Base-by-base conservation (phyloP, 768 basidiomycete genomes). In the Mycena olivaceomarginata region DNA sequence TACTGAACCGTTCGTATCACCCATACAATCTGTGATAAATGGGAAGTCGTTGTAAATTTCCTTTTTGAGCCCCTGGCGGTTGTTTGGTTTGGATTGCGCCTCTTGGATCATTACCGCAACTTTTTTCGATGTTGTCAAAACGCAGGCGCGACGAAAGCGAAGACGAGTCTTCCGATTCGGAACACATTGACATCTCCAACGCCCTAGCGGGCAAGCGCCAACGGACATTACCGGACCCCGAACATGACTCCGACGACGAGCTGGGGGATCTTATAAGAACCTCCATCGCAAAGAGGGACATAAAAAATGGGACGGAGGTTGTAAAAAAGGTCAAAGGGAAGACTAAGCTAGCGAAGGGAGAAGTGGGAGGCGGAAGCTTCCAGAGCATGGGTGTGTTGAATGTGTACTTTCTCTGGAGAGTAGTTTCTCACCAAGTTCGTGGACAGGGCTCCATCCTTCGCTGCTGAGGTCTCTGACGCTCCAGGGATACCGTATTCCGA, bases 401-500 rank as follows among this genome's bases (percentile, higher is more conserved):
- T 25, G 59, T 74, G 2, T 20, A 56, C 53, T 74, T 13, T 62
- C 70, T 53, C 68, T 77, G 16, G 45, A 37, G 72, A 37, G 72
- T 37, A 40, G 72, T 53, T 75, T 63, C 70, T 77, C 37, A 20
- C 46, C 43, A 53, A 12, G 53, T 51, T 72, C 64, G 3, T 5
- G 41, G 31, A 46, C 77, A 98, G 97, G 96, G 73, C 91, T 99
- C 11, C 92, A 95, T 78, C 96, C 97, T 0, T 92, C 92, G 39
- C 87, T 99, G 2, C 90, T 99, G 25, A 93, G 96, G 67, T 94
- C 97, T 2, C 87, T 99, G 51, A 94, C 95, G 2, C 89, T 98
- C n/a, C 94, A 98, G 82, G 98, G 98, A 20, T 99, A 96, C 85
- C 94, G 96, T 46, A 95, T 94, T 59, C 98, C 98, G 16, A 99